phyloP scores from a whole-genome alignment of 129 eudicot species.

The Artemisia tridentata region DNA sequence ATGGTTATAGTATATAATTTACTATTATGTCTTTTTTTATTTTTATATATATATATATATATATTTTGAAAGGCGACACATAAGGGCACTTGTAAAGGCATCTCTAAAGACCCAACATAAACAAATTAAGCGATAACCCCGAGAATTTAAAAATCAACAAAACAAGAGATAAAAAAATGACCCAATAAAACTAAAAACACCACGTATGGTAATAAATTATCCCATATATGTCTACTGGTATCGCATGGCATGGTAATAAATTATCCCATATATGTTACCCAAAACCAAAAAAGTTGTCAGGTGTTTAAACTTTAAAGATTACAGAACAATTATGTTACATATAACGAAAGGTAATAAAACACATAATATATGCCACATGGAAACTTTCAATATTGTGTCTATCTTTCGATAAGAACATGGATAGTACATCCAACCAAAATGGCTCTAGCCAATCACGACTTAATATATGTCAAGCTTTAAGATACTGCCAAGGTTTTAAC shows the following conservation, averaged over 20 bases:
- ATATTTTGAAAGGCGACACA: too few species aligned
- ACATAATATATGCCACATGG: neutral
- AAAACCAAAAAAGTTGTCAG: neutral
- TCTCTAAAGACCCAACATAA: too few species aligned
- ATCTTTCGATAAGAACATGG: neutral
- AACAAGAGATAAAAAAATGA: too few species aligned
- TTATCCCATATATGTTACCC: neutral
- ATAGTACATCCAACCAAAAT: neutral
- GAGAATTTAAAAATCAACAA: too few species aligned
- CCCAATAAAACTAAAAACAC: neutral
- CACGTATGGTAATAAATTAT: neutral
- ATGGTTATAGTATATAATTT: too few species aligned
- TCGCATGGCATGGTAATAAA: conserved; percentile 1
- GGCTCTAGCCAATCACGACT: neutral
- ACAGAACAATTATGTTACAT: neutral
- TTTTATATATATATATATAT: too few species aligned
- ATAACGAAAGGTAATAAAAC: too few species aligned
- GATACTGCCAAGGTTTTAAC: neutral
- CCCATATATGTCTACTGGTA: neutral
- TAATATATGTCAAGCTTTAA: too few species aligned
- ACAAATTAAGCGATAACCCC: too few species aligned
- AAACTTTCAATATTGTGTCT: neutral
- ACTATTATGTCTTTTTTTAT: too few species aligned
- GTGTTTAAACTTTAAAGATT: neutral
- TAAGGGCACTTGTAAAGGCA: too few species aligned